Evolutionary conservation across 2,329 filamentous ascomycete species (phyloP), one percentile per base, ranked within the genome.

Genomic region (Diaporthe sp.): DNA sequence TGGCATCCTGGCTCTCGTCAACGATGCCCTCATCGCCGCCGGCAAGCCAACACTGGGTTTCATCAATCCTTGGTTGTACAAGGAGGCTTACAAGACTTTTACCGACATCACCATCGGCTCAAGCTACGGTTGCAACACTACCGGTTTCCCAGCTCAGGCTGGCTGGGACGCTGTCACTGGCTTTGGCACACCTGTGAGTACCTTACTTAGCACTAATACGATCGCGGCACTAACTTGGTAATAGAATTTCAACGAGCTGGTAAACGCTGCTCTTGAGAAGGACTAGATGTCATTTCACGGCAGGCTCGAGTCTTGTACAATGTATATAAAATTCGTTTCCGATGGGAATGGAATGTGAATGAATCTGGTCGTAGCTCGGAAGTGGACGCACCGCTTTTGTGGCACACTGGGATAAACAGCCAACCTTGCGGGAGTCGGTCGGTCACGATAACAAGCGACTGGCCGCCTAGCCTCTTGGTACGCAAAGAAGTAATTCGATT

Each of bases 1-100:
- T 0, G 80, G 84, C 0, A 83, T 88, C 55, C 77, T 90, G 37
- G 89, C 85, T 2, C 78, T 88, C 76, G 81, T 89, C 42, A 89
- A 88, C 75, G 87, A 89, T 77, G 86, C 85, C 78, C 80, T 87
- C 44, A 77, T 88, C 32, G 82, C 82, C 8, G 81, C 78, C 0
- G 84, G 84, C 4, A 88, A 88, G 79, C 79, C 81, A 3, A 80
- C 86, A 0, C 82, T 90, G n/a, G 88, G 88, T 0, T 89, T 90
- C 76, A 79, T 90, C 42, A 87, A 90, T 65, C 87, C 85, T 5
- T 68, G 25, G 51, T n/a, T 22, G 63, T 39, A 78, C 75, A 79
- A 80, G 73, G 71, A 71, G 12, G 76, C 79, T n/a, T 77, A 78
- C 13, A 79, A 79, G 58, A 75, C 79, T 7, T 78, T 80, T 50